Conservation (phyloP, 495 filamentous ascomycete species). For the Aspergillus avenaceus region DNA sequence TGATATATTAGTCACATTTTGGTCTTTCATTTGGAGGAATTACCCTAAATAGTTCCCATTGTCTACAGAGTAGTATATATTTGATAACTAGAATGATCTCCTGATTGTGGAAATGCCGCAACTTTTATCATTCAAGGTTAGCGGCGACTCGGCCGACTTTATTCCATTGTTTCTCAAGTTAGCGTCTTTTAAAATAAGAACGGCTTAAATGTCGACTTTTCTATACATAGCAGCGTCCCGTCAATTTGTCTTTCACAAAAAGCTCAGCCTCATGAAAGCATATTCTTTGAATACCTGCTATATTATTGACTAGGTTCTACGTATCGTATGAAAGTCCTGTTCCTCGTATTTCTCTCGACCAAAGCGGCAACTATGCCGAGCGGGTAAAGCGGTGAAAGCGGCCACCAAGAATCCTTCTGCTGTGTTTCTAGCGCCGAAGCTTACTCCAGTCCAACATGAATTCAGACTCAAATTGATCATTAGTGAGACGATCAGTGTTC, state of each 20-base stretch:
- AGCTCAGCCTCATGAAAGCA: not conserved
- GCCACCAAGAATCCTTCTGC: conserved; percentile 24
- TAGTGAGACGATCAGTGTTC: not conserved
- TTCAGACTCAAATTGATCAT: not conserved
- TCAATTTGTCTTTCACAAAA: not conserved
- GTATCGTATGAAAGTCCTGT: too few species aligned
- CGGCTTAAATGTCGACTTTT: not conserved
- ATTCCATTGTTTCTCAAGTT: not conserved
- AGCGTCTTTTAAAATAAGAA: too few species aligned
- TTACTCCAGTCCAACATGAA: too few species aligned
- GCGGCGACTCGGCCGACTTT: not conserved
- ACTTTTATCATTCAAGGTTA: not conserved
- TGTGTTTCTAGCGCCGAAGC: conserved; percentile 34
- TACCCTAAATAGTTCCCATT: not conserved
- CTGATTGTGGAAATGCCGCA: not conserved
- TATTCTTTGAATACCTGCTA: not conserved
- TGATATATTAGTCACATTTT: not conserved
- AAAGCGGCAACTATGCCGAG: not conserved
- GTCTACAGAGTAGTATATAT: not conserved
- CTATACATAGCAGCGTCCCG: not conserved
- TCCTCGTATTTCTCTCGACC: too few species aligned
- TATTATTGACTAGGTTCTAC: too few species aligned
- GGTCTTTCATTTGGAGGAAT: not conserved
- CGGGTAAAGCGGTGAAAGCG: conserved; percentile 8
- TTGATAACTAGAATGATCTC: not conserved